Evolutionary conservation across 805 yeast genomes (phyloP).

Genomic region (Myxozyma geophila): DNA sequence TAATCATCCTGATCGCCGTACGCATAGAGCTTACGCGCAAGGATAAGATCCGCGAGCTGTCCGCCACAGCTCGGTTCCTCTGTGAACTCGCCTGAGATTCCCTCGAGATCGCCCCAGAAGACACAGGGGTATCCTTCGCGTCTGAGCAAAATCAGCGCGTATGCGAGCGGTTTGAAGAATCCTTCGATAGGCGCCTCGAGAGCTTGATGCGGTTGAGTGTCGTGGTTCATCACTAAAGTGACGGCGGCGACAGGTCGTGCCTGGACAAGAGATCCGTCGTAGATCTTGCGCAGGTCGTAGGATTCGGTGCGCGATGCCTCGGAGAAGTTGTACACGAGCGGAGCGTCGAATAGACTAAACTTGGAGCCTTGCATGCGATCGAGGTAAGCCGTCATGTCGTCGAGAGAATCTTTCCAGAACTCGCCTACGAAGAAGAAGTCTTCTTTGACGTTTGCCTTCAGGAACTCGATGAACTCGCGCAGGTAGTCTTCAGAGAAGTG

Average conservation of each 20-base stretch:
- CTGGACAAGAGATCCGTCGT: slow-evolving; percentile 28
- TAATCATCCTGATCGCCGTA: slow-evolving; percentile 36
- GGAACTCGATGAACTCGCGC: slow-evolving; percentile 18
- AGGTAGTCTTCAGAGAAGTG: slow-evolving; percentile 34
- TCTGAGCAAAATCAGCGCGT: slow-evolving; percentile 33
- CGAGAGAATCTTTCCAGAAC: slow-evolving; percentile 34
- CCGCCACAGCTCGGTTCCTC: slow-evolving; percentile 32
- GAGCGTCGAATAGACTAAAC: slow-evolving; percentile 33
- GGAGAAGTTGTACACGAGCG: slow-evolving; percentile 33
- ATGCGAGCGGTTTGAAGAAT: slow-evolving; percentile 35
- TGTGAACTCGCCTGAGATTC: slow-evolving; percentile 22
- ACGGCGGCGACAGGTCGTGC: slow-evolving; percentile 31
- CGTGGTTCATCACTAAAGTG: slow-evolving; percentile 35
- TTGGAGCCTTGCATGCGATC: slow-evolving; percentile 25
- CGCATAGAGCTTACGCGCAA: slow-evolving; percentile 30
- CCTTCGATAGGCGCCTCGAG: slow-evolving; percentile 34
- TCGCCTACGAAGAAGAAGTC: slow-evolving; percentile 36
- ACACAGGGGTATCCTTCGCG: slow-evolving; percentile 35
- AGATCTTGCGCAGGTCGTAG: slow-evolving; percentile 29
- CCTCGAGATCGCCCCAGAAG: slow-evolving; percentile 36
- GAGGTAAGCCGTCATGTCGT: slow-evolving; percentile 29
- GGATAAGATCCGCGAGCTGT: slow-evolving; percentile 30
- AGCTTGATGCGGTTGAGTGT: slow-evolving; percentile 36
- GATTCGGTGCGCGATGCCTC: slow-evolving; percentile 30
- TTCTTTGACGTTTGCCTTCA: slow-evolving; percentile 18